Evolutionary conservation across 768 basidiomycete species (phyloP).

Genomic region (Multifurca ochricompacta): DNA sequence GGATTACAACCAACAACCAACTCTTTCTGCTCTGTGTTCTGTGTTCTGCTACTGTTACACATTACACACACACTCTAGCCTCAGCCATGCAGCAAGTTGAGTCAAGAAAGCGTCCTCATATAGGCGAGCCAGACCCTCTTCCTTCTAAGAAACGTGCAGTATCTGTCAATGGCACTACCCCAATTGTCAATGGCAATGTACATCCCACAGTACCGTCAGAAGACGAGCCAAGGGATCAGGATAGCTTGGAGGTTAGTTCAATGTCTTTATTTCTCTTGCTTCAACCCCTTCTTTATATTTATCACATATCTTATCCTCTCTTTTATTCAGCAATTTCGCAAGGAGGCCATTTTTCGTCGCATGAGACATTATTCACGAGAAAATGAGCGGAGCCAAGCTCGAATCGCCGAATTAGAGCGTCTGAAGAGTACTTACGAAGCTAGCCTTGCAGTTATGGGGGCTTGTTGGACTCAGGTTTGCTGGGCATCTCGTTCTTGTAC

Average conservation of each 20-base stretch:
- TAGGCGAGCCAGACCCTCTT: constrained; percentile 20
- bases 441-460: constrained; percentile 63
- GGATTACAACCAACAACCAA: no score
- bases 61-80: not conserved
- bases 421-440: constrained; percentile 62
- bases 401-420: constrained; percentile 57
- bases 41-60: no score
- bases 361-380: constrained; percentile 80
- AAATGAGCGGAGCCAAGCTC: constrained; percentile 53
- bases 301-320: not conserved
- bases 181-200: constrained; percentile 22
- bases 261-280: constrained; percentile 11
- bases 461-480: constrained; percentile 73
- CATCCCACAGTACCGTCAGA: constrained; percentile 15
- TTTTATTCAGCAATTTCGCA: constrained; percentile 66
- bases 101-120: constrained; percentile 21
- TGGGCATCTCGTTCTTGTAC: not conserved
- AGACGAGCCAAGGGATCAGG: constrained; percentile 26
- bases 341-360: constrained; percentile 77
- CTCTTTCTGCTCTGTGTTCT: no score
- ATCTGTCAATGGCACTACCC: constrained; percentile 22
- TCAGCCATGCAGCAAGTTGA: constrained; percentile 18
- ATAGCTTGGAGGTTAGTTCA: constrained; percentile 55
- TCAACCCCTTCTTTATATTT: constrained; percentile 19
- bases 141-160: constrained; percentile 26